These are phyloP conservation scores for Echria macrotheca DNA, from an alignment of 495 filamentous ascomycete genomes.

Conservation along the genomic window DNA sequence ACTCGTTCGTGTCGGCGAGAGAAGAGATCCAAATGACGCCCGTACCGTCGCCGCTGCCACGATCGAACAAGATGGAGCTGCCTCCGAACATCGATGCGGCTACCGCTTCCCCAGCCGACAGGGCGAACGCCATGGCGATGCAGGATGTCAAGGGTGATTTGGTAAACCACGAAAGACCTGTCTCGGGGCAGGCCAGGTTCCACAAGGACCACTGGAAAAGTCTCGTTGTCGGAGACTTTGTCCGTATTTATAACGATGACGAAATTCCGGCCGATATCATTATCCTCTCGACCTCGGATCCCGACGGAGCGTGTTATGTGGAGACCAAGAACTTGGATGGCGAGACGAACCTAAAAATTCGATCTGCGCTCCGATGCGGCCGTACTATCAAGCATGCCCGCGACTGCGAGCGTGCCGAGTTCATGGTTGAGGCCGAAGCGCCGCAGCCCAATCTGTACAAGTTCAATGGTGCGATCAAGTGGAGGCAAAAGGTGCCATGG, in stretches of 20 bases:
- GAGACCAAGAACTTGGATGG: slow-evolving; percentile 98
- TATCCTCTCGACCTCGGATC: slow-evolving; percentile 91
- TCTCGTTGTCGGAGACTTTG: slow-evolving; percentile 91
- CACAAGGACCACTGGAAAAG: slow-evolving; percentile 94
- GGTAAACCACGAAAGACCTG: slow-evolving; percentile 40
- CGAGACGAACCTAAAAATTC: slow-evolving; percentile 96
- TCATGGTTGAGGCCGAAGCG: slow-evolving; percentile 83
- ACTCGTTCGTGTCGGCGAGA: slow-evolving; percentile 51
- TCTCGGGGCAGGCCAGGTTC: slow-evolving; percentile 59
- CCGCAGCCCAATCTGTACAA: slow-evolving; percentile 92
- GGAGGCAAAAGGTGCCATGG: slow-evolving; percentile 67
- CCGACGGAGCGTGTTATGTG: slow-evolving; percentile 92
- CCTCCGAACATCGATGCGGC: slow-evolving; percentile 31
- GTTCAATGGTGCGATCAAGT: slow-evolving; percentile 83
- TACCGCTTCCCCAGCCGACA: slow-evolving; percentile 36
- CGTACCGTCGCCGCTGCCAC: slow-evolving; percentile 73
- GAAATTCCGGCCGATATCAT: slow-evolving; percentile 93
- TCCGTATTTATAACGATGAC: slow-evolving; percentile 94
- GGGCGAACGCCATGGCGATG: slow-evolving; percentile 59
- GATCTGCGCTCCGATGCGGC: slow-evolving; percentile 82
- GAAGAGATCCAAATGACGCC: slow-evolving; percentile 90
- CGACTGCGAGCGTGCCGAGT: slow-evolving; percentile 84
- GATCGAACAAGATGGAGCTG: slow-evolving; percentile 20
- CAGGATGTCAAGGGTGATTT: slow-evolving; percentile 40
- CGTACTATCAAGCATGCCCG: slow-evolving; percentile 79